Percentiles rank a stretch among this genome's conserved stretches.
These are phyloP conservation scores for Poa pratensis DNA, from an alignment of 176 grass and related monocot species.

Conservation along the genomic window DNA sequence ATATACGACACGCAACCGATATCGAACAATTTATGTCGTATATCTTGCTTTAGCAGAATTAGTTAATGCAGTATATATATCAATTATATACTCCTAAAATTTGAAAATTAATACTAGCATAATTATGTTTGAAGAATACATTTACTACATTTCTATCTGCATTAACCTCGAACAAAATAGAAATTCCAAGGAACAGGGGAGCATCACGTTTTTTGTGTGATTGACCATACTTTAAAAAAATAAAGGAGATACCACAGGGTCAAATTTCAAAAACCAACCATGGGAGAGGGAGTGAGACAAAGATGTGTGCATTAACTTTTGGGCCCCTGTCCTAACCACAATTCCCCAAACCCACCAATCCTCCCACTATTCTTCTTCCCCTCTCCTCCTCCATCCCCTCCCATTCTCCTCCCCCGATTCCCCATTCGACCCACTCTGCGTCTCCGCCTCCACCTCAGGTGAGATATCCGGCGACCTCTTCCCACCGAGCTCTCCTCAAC, in stretches of 20 bases:
- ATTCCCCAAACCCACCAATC: neutral
- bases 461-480: neutral
- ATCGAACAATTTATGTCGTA: neutral
- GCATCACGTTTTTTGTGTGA: neutral
- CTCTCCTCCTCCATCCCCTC: neutral
- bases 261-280: neutral
- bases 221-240: neutral
- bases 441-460: slow-evolving; percentile 2
- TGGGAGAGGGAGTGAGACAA: neutral
- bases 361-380: neutral
- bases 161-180: neutral
- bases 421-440: neutral
- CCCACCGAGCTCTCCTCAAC: neutral
- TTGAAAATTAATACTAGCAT: neutral
- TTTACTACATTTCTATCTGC: neutral
- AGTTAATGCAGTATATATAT: neutral
- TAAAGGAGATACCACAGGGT: neutral
- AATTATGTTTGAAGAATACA: neutral
- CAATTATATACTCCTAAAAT: neutral
- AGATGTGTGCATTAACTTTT: neutral
- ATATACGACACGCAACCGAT: neutral
- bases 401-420: neutral
- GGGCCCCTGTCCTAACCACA: neutral
- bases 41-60: neutral
- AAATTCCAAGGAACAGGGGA: neutral